Base-by-base conservation (phyloP, 192 early-diverging fungal species). In the Powellomyces hirtus region DNA sequence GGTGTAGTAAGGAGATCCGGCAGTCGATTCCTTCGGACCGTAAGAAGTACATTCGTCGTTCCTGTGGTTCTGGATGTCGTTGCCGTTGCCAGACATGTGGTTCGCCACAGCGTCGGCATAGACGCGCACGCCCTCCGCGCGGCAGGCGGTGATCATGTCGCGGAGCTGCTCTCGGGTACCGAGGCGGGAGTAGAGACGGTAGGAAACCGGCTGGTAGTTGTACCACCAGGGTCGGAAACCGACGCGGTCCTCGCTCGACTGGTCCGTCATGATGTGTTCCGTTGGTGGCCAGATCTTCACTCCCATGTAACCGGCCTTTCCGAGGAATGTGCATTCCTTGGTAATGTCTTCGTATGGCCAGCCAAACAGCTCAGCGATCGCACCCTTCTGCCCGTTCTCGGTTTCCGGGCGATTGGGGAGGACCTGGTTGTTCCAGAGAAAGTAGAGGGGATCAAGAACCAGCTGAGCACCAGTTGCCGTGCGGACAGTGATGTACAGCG, bases 61-160 rank as follows among this genome's bases (percentile, higher is more conserved):
- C 18, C 67, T 18, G 30, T 69, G 52, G 29, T 64, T 64, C 26
- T 52, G 33, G 18, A 36, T 45, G 26, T 45, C 70, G 51, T 51
- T 71, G 10, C 46, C 49, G 38, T 66, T 66, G n/a, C 44, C 66
- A 49, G 60, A 27, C 72, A 73, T 73, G 38, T 73, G 72, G 51
- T 73, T 73, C 3, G 71, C 40, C 4, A 73, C 72, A 29, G 72
- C 70, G 38, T 73, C 72, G n/a, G 70, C 70, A 31, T 73, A 73
- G 0, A 73, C 53, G 11, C 72, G 72, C 4, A 73, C 44, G 44
- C 44, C 44, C 18, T 45, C 22, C 16, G 44, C 44, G 22, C 44
- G 44, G 22, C 44, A 45, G 16, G 44, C 22, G 1, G 18, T 16
- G 22, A 45, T 45, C 44, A 45, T 45, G 44, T 45, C 44, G 16